phyloP scores from a whole-genome alignment of 2,329 filamentous ascomycete species.

The Ophiocordyceps unilateralis region DNA sequence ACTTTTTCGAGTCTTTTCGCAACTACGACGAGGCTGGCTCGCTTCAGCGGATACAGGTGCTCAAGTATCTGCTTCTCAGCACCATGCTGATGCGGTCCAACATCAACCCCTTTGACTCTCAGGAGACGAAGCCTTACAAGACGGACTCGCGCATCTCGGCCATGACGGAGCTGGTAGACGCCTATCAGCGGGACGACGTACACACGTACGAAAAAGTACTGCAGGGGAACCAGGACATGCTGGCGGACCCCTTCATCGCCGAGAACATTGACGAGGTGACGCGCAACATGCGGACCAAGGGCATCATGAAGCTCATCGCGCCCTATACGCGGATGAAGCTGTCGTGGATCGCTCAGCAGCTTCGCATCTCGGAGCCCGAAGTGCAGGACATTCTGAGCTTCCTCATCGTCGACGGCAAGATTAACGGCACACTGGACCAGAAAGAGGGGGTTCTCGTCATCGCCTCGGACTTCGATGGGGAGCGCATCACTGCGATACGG shows the following conservation, averaged over 20 bases:
- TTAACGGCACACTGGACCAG: conserved; percentile 80
- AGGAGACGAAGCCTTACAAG: conserved; percentile 97
- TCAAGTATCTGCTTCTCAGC: conserved; percentile 90
- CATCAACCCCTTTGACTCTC: conserved; percentile 97
- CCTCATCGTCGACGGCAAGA: conserved; percentile 77
- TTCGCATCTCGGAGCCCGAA: conserved; percentile 71
- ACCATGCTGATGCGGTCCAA: conserved; percentile 98
- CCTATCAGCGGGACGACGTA: conserved; percentile 91
- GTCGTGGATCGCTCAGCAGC: conserved; percentile 69
- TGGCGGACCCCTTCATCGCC: conserved; percentile 87
- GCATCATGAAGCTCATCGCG: conserved; percentile 78
- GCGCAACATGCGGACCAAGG: conserved; percentile 94
- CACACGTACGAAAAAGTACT: conserved; percentile 79
- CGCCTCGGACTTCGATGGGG: conserved; percentile 52
- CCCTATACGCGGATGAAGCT: conserved; percentile 89
- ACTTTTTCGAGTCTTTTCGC: conserved; percentile 97
- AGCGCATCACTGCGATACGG: conserved; percentile 55
- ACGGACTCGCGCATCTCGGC: conserved; percentile 86
- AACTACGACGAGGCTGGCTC: conserved; percentile 98
- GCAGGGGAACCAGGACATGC: conserved; percentile 71
- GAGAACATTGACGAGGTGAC: conserved; percentile 99
- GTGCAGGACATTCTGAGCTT: conserved; percentile 93
- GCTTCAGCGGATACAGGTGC: conserved; percentile 85
- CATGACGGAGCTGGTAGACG: conserved; percentile 94
- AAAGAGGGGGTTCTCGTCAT: conserved; percentile 71